Evolutionary conservation across 1,139 yeast genomes (phyloP).

Genomic region (Magnusiomyces sp.): DNA sequence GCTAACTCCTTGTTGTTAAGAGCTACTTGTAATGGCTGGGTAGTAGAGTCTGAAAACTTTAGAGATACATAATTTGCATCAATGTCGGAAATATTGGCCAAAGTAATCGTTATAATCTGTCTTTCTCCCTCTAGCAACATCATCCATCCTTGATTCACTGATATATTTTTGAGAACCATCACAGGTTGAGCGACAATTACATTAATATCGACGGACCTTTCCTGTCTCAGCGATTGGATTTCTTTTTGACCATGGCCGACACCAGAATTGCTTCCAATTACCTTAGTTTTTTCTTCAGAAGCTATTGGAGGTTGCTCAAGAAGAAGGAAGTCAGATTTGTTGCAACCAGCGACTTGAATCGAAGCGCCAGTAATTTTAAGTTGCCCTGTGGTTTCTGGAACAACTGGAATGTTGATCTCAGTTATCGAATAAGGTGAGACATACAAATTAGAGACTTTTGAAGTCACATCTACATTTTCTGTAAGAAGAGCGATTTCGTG

Average conservation of each 20-base stretch:
- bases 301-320: slow-evolving; percentile 16
- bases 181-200: slow-evolving; percentile 64
- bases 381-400: slow-evolving; percentile 39
- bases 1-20: slow-evolving; percentile 39
- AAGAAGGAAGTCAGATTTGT: slow-evolving; percentile 31
- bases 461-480: slow-evolving; percentile 18
- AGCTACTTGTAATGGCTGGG: slow-evolving; percentile 49
- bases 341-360: slow-evolving; percentile 42
- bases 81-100: slow-evolving; percentile 45
- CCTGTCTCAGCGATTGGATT: slow-evolving; percentile 7
- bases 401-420: slow-evolving; percentile 36
- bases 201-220: slow-evolving; percentile 23
- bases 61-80: slow-evolving; percentile 42
- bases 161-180: slow-evolving; percentile 42
- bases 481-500: slow-evolving; percentile 37
- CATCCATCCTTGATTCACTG: slow-evolving; percentile 56
- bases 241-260: slow-evolving; percentile 7
- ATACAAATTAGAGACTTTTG: slow-evolving; percentile 22
- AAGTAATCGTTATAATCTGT: slow-evolving; percentile 40
- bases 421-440: slow-evolving; percentile 38
- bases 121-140: slow-evolving; percentile 79
- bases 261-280: slow-evolving; percentile 25
- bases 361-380: slow-evolving; percentile 38
- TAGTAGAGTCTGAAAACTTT: slow-evolving; percentile 66
- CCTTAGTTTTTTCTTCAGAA: slow-evolving; percentile 24